Evolutionary conservation across 1,284 basidiomycete genomes (phyloP).

Genomic region (Termitomyces sp.): DNA sequence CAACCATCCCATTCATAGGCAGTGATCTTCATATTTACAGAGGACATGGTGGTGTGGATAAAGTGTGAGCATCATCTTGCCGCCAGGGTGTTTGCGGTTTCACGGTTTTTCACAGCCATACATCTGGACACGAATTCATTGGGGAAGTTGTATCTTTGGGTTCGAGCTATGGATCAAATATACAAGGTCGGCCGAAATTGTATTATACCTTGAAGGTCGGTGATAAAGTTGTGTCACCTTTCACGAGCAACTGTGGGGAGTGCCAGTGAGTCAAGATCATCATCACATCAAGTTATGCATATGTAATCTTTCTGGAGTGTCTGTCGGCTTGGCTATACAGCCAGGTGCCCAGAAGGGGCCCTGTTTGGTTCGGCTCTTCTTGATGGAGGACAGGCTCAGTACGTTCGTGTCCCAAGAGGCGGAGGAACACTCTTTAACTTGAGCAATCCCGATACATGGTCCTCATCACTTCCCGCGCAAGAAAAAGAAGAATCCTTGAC

Average conservation of each 20-base stretch:
- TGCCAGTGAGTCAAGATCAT: constrained; percentile 52
- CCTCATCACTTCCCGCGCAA: constrained; percentile 25
- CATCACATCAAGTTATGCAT: background rate
- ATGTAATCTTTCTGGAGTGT: constrained; percentile 38
- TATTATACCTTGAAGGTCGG: constrained; percentile 71
- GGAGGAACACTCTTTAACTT: constrained; percentile 77
- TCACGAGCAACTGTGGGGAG: constrained; percentile 79
- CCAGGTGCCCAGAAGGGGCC: constrained; percentile 61
- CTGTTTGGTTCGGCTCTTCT: constrained; percentile 73
- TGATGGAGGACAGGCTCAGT: constrained; percentile 86
- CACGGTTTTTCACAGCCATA: constrained; percentile 36
- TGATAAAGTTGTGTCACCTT: constrained; percentile 84
- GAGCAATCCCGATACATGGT: constrained; percentile 39
- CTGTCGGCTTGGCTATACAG: constrained; percentile 74
- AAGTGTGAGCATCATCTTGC: constrained; percentile 26
- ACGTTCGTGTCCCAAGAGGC: constrained; percentile 74
- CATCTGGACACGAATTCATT: constrained; percentile 80
- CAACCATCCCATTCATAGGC: constrained; percentile 22
- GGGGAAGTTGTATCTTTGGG: constrained; percentile 77
- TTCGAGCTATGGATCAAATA: constrained; percentile 44
- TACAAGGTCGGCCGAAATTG: constrained; percentile 48
- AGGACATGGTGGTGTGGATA: constrained; percentile 41
- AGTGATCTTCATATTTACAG: constrained; percentile 82
- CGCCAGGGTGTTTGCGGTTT: background rate
- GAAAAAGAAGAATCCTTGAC: constrained; percentile 32